Conservation (phyloP, 164 flowering plant species). For the Tetrastigma voinierianum region DNA sequence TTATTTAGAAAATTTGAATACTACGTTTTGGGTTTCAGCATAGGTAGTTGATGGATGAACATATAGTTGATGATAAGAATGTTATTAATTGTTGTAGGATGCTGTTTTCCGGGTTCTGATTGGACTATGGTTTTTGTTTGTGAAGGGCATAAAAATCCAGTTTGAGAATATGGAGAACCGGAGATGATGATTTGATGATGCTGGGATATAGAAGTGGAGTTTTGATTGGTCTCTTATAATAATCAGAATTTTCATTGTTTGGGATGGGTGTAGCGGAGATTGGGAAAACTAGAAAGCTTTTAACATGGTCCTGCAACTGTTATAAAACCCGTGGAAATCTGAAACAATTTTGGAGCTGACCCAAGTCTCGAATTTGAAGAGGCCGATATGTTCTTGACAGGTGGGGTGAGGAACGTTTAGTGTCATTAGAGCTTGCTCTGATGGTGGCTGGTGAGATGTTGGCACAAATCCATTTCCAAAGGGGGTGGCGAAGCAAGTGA, state of each 20-base stretch:
- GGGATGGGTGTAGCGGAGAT: conserved; percentile 20
- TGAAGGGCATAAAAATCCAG: neutral
- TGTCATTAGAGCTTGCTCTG: too few relatives aligned
- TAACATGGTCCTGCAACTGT: too few relatives aligned
- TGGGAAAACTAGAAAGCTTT: neutral
- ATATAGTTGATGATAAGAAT: neutral
- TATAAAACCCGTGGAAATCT: too few relatives aligned
- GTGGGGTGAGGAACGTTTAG: too few relatives aligned
- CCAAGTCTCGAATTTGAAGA: too few relatives aligned
- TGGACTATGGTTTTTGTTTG: neutral
- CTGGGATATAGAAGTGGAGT: neutral
- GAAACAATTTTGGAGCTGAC: too few relatives aligned
- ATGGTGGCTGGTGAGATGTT: too few relatives aligned
- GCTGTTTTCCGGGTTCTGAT: neutral
- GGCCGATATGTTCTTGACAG: too few relatives aligned
- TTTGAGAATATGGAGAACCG: neutral
- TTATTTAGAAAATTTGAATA: conserved; percentile 6
- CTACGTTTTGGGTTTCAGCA: conserved; percentile 3
- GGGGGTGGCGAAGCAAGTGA: too few relatives aligned
- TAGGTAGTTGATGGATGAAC: conserved; percentile 1
- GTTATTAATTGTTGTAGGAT: neutral
- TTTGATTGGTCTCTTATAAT: neutral
- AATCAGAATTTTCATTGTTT: conserved; percentile 3
- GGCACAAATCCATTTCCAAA: too few relatives aligned
- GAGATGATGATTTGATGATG: neutral